Evolutionary conservation across 768 basidiomycete genomes (phyloP).

Genomic region (Thelephora aurantiotincta): DNA sequence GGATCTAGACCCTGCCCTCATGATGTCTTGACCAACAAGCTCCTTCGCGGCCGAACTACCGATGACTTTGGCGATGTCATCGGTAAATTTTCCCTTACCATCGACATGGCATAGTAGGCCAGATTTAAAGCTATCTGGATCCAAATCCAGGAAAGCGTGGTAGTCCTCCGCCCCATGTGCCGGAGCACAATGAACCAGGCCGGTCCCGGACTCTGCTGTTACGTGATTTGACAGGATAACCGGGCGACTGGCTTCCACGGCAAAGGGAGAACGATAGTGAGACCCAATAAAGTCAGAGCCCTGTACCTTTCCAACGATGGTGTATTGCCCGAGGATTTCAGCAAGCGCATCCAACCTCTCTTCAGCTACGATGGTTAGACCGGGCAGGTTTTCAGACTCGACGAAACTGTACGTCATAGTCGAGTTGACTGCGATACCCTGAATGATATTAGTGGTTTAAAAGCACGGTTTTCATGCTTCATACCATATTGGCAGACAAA

Average conservation of each 20-base stretch:
- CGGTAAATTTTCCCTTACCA: conserved; percentile 54
- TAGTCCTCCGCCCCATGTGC: conserved; percentile 95
- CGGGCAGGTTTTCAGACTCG: conserved; percentile 7
- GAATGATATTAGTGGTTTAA: conserved; percentile 4
- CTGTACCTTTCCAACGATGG: conserved; percentile 20
- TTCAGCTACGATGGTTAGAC: conserved; percentile 33
- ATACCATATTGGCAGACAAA: conserved; percentile 86
- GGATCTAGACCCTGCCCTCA: conserved; percentile 54
- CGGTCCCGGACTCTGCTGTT: conserved; percentile 79
- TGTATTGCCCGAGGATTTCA: conserved; percentile 3
- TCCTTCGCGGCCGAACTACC: conserved; percentile 28
- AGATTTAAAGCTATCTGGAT: conserved; percentile 20
- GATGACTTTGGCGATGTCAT: conserved; percentile 40
- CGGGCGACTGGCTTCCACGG: conserved; percentile 9
- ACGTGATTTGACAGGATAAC: conserved; percentile 68
- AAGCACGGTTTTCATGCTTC: conserved; percentile 8
- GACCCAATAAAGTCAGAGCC: conserved; percentile 45
- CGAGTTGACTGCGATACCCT: conserved; percentile 84
- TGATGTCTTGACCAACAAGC: conserved; percentile 57
- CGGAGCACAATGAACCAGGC: conserved; percentile 90
- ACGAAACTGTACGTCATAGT: conserved; percentile 37
- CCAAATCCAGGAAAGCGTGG: conserved; percentile 45
- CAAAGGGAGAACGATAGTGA: conserved; percentile 37
- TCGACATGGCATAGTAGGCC: conserved; percentile 74
- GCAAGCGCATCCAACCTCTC: conserved; percentile 29